phyloP scores from a whole-genome alignment of 2,329 filamentous ascomycete genomes.

The Scedosporium apiospermum region DNA sequence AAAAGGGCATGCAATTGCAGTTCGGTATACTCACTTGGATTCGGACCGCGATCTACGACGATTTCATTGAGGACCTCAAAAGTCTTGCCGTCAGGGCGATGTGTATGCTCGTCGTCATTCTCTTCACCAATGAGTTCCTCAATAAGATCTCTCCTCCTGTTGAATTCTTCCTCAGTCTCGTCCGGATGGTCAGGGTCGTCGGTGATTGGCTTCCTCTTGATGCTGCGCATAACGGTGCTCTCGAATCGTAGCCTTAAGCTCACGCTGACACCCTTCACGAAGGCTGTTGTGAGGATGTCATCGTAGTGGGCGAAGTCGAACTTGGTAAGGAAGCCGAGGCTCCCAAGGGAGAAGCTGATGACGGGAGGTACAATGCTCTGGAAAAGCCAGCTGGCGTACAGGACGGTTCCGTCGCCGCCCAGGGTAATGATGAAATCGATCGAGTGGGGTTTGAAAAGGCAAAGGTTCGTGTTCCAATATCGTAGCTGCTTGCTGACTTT shows the following conservation, averaged over 20 bases:
- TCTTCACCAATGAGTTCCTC: constrained; percentile 87
- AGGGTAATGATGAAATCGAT: constrained; percentile 93
- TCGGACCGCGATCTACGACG: constrained; percentile 90
- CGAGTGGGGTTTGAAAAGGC: constrained; percentile 65
- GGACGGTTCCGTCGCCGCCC: constrained; percentile 90
- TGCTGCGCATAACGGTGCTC: constrained; percentile 82
- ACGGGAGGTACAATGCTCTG: constrained; percentile 91
- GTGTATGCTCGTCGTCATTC: constrained; percentile 73
- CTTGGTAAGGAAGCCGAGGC: constrained; percentile 89
- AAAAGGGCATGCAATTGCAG: not conserved
- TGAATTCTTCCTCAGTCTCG: constrained; percentile 25
- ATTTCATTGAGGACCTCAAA: constrained; percentile 93
- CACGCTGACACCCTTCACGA: constrained; percentile 77
- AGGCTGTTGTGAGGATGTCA: constrained; percentile 59
- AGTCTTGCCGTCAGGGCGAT: constrained; percentile 65
- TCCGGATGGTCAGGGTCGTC: constrained; percentile 16
- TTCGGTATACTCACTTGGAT: constrained; percentile 60
- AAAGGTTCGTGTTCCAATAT: constrained; percentile 79
- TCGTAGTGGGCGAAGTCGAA: constrained; percentile 79
- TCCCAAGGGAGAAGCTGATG: constrained; percentile 82
- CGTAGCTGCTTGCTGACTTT: constrained; percentile 48
- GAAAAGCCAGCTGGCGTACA: constrained; percentile 95
- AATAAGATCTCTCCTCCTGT: constrained; percentile 56
- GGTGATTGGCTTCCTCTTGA: constrained; percentile 30
- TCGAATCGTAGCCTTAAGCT: constrained; percentile 85